These are phyloP conservation scores for Fistulina hepatica DNA, from an alignment of 1,284 basidiomycete species.

Conservation along the genomic window DNA sequence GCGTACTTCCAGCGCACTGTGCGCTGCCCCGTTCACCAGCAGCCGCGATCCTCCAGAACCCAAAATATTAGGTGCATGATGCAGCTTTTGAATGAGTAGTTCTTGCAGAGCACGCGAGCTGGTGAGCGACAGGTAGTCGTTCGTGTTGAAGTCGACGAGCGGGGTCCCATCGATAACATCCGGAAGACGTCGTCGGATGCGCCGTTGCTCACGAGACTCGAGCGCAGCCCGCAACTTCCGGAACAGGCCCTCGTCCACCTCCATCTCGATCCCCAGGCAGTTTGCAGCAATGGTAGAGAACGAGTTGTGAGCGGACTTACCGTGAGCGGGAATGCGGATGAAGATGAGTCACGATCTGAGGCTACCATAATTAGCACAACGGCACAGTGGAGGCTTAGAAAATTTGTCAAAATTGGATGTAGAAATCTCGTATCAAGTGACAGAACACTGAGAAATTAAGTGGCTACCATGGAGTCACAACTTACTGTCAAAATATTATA, in stretches of 20 bases:
- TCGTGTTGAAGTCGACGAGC: conserved; percentile 75
- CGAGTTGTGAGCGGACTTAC: no score
- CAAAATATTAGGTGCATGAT: conserved; percentile 47
- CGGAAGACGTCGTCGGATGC: conserved; percentile 52
- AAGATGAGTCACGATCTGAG: no score
- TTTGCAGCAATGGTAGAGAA: no score
- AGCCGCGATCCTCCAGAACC: conserved; percentile 88
- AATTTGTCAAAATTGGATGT: no score
- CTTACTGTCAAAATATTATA: no score
- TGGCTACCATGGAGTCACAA: no score
- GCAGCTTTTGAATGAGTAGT: conserved; percentile 47
- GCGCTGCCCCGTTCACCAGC: conserved; percentile 69
- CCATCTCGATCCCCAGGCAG: no score
- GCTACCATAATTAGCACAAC: no score
- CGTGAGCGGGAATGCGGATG: no score
- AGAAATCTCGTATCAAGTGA: no score
- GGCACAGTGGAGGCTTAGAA: no score
- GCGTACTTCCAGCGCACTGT: conserved; percentile 59
- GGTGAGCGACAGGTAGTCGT: conserved; percentile 90
- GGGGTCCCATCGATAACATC: conserved; percentile 15
- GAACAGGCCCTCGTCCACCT: conserved; percentile 14
- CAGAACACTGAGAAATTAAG: no score
- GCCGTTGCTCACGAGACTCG: conserved; percentile 47
- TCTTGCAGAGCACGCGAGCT: conserved; percentile 44
- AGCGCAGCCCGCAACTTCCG: conserved; percentile 35